phyloP scores from a whole-genome alignment of 768 basidiomycete genomes.

The Termitomyces sp. region DNA sequence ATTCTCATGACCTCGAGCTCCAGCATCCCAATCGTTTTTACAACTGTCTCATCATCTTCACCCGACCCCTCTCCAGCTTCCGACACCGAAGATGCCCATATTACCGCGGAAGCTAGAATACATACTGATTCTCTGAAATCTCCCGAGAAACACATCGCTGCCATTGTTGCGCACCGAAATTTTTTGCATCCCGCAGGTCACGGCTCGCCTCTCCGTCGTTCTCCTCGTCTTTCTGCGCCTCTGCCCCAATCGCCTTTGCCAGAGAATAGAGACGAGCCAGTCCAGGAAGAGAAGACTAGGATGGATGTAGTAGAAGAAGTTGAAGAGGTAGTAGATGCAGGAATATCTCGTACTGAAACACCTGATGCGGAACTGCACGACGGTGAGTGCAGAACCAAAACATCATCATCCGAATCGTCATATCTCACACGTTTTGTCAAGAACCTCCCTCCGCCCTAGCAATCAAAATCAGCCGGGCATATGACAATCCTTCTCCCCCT shows the following conservation, averaged over 20 bases:
- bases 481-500: slow-evolving; percentile 71
- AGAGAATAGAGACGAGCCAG: slow-evolving; percentile 1
- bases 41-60: slow-evolving; percentile 9
- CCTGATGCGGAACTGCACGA: slow-evolving; percentile 43
- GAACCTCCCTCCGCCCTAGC: slow-evolving; percentile 70
- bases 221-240: slow-evolving; percentile 42
- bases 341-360: slow-evolving; percentile 34
- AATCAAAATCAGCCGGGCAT: slow-evolving; percentile 58
- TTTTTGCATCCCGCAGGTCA: slow-evolving; percentile 16
- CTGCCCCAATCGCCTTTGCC: slow-evolving; percentile 20
- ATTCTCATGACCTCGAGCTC: neutral
- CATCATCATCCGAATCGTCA: slow-evolving; percentile 5
- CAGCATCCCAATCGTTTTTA: neutral
- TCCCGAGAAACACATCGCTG: slow-evolving; percentile 42
- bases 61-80: slow-evolving; percentile 20
- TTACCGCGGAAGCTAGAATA: slow-evolving; percentile 36
- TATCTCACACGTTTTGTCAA: slow-evolving; percentile 15
- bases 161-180: slow-evolving; percentile 23
- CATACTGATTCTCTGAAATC: slow-evolving; percentile 49
- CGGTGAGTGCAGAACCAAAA: slow-evolving; percentile 30
- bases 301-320: slow-evolving; percentile 21
- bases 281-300: slow-evolving; percentile 1
- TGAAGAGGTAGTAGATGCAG: slow-evolving; percentile 22
- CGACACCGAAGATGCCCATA: slow-evolving; percentile 36
- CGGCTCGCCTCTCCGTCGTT: slow-evolving; percentile 36